Base-by-base conservation (phyloP, 139 green algal genomes). In the Pseudopediastrum boryanum region DNA sequence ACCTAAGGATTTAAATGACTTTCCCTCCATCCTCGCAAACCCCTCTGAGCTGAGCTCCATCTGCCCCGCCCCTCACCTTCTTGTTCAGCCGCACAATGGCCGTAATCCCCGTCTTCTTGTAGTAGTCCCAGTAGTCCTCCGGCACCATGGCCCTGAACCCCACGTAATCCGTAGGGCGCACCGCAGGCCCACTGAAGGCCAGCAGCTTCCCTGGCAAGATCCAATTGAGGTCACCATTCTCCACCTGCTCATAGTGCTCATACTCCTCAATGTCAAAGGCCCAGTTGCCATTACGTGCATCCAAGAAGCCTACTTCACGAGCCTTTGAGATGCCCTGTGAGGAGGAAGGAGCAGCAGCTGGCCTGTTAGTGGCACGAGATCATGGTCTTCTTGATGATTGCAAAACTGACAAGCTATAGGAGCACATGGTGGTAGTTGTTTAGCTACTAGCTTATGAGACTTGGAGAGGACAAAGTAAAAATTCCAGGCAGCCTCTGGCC, bases 161-260 rank as follows among this genome's bases (percentile, higher is more conserved):
- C 12, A 83, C 73, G 25, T 94, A 91, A 74, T 95, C 87, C 21
- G 84, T 87, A 56, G 84, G 77, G 46, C 87, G 69, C 0, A 77
- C 74, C 0, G 89, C 87, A 38, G 94, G 94, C 1, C 94, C 95
- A 10, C 82, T 89, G 80, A 98, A 98, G 4, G 95, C 95, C 46
- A 97, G 73, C 16, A 98, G 78, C 88, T 97, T 97, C 44, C 90
- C 90, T 1, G 93, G 94, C n/a, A 98, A 75, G 44, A 98, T 97
- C 95, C 93, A 90, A 46, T 90, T 83, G 21, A 87, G 48, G 52
- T 89, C 88, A 5, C 84, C 85, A 35, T 87, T 85, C 65, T 83
- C 67, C n/a, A 92, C 88, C 88, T 97, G 92, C 83, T 98, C 94
- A 48, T 96, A 97, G 82, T 95, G 87, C 78, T 97, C 92, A 71